phyloP scores from a whole-genome alignment of 2,329 filamentous ascomycete genomes.

The Plenodomus biglobosus region DNA sequence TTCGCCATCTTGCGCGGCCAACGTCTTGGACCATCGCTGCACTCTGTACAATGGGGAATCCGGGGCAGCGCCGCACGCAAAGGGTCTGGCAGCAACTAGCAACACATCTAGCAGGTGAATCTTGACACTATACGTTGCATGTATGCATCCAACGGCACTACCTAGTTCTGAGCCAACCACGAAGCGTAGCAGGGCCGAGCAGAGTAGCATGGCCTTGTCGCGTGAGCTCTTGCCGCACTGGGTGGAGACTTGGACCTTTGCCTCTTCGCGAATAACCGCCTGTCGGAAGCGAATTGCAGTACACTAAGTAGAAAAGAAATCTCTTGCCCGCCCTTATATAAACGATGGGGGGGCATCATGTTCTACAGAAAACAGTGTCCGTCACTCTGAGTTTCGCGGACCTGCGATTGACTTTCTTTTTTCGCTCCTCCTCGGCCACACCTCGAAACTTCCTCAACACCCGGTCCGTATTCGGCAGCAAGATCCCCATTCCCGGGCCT shows the following conservation, averaged over 20 bases:
- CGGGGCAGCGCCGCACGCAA: not conserved
- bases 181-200: not conserved
- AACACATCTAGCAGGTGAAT: not conserved
- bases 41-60: not conserved
- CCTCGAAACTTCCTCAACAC: not conserved
- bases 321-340: slow-evolving; percentile 28
- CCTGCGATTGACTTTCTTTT: slow-evolving; percentile 4
- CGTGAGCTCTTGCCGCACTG: slow-evolving; percentile 16
- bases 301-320: slow-evolving; percentile 26
- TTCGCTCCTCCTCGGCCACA: not conserved
- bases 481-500: not conserved
- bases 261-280: slow-evolving; percentile 13
- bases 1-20: not conserved
- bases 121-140: not conserved
- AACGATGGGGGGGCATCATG: slow-evolving; percentile 3
- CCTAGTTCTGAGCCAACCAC: not conserved
- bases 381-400: slow-evolving; percentile 7
- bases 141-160: not conserved
- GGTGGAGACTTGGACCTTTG: slow-evolving; percentile 18
- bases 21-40: not conserved
- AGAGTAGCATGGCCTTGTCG: slow-evolving; percentile 6
- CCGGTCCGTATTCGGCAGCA: slow-evolving; percentile 1
- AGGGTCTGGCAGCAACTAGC: not conserved
- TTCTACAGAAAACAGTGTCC: slow-evolving; percentile 9
- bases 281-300: slow-evolving; percentile 18